Evolutionary conservation across 2,329 filamentous ascomycete species (phyloP), one percentile per base, ranked within the genome.

Genomic region (Akanthomyces lecanii): DNA sequence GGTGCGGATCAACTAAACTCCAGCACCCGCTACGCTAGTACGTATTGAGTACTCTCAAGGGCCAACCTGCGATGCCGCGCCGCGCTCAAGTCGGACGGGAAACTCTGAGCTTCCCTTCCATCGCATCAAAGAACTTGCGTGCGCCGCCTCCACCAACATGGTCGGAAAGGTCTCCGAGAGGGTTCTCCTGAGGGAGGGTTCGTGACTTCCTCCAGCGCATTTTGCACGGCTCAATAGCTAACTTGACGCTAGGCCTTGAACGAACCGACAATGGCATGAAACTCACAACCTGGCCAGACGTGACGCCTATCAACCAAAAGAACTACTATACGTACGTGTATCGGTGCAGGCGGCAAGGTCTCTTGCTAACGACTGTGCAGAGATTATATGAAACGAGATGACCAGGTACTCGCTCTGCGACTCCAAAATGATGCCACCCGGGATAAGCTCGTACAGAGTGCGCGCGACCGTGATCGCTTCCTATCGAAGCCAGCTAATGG

Each of bases 221-320:
- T 42, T 25, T 10, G 25, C n/a, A n/a, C n/a, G 28, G 51, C 16
- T 7, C 54, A 51, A 53, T 44, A 36, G 38, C 61, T 63, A 47
- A 63, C 42, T 33, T 16, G 10, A 30, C 45, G 10, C 10, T 74
- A 97, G 94, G 95, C 68, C 87, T 99, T 67, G 92, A 96, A 79
- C 86, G 94, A 73, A 98, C 95, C 65, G 95, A 99, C 81, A 99
- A 99, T 85, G 93, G 94, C 78, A 94, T 99, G 89, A 95, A 93
- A 73, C 86, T 95, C 73, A 91, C 92, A 54, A 96, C 85, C 75
- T 99, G 95, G 94, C 94, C 95, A 11, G 89, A 95, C 72, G 88
- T 97, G 63, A 84, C 86, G 50, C 91, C 95, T 71, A 99, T 99
- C 77, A 99, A 99, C 74, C 95, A 99, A 76, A 99, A 99, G 81